Percentiles rank a stretch among this genome's conserved stretches.
These are phyloP conservation scores for Phoma sp. DNA, from an alignment of 2,329 filamentous ascomycete genomes.

Conservation along the genomic window DNA sequence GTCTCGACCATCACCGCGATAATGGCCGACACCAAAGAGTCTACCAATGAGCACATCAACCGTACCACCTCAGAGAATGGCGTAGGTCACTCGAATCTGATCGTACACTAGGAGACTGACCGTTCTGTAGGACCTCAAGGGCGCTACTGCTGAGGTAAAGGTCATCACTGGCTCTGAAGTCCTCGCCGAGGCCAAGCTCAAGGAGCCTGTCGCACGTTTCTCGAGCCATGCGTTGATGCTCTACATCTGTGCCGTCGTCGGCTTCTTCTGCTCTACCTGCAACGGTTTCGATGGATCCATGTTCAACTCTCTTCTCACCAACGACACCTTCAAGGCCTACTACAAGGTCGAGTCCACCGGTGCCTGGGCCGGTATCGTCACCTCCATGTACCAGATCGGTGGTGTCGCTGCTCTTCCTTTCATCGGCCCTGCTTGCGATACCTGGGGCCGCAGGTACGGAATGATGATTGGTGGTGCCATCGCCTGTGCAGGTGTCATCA, in stretches of 20 bases:
- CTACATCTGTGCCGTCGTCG: constrained; percentile 32
- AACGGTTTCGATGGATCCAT: constrained; percentile 66
- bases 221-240: constrained; percentile 28
- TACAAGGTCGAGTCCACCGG: constrained; percentile 52
- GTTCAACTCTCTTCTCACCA: constrained; percentile 58
- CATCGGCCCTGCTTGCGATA: constrained; percentile 54
- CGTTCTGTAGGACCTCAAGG: constrained; percentile 19
- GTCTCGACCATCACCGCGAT: constrained; percentile 13
- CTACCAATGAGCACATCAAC: constrained; percentile 11
- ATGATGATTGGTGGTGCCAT: constrained; percentile 61
- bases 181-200: constrained; percentile 62
- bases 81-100: constrained; percentile 11
- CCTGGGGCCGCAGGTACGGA: constrained; percentile 51
- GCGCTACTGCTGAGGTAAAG: constrained; percentile 48
- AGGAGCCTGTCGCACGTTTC: constrained; percentile 54
- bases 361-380: constrained; percentile 53
- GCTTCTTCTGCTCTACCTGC: constrained; percentile 58
- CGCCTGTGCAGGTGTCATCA: constrained; percentile 56
- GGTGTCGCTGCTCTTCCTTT: constrained; percentile 55
- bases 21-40: constrained; percentile 27
- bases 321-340: constrained; percentile 53
- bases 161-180: constrained; percentile 60
- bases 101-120: neutral
- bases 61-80: constrained; percentile 22
- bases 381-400: constrained; percentile 58